Evolutionary conservation across 192 early-diverging fungal species (phyloP).

Genomic region (Bifiguratus adelaidae): DNA sequence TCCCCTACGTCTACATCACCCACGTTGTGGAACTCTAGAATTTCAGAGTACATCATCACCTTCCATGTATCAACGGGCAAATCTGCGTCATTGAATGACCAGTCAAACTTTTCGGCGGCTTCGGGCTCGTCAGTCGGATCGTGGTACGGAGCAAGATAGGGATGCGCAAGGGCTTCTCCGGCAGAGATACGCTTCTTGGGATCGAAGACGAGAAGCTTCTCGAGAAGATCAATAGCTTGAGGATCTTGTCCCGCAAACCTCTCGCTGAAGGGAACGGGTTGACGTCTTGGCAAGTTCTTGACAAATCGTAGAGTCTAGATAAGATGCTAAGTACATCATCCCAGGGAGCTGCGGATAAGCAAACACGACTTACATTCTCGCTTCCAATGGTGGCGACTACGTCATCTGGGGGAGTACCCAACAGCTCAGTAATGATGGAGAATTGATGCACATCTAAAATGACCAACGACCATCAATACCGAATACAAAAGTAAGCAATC

Average conservation of each 20-base stretch:
- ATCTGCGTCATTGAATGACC: constrained; percentile 92
- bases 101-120: constrained; percentile 76
- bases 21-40: constrained; percentile 60
- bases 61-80: constrained; percentile 82
- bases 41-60: constrained; percentile 83
- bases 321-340: background rate
- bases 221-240: constrained; percentile 73
- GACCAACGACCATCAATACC: background rate
- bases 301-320: constrained; percentile 81
- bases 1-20: constrained; percentile 29
- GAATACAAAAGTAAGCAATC: background rate
- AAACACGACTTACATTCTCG: constrained; percentile 56
- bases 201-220: constrained; percentile 90
- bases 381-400: constrained; percentile 87
- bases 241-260: constrained; percentile 77
- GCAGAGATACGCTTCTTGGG: constrained; percentile 85
- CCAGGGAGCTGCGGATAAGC: background rate
- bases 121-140: constrained; percentile 84
- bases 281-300: constrained; percentile 70
- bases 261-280: constrained; percentile 69
- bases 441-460: constrained; percentile 84
- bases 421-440: constrained; percentile 85
- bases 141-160: constrained; percentile 85
- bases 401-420: constrained; percentile 88
- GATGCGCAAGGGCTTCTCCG: constrained; percentile 75